A percentile compares a stretch with the other conserved stretches of the same genome.
Evolutionary conservation across 1,139 yeast genomes (phyloP).

Genomic region (Diutina sp.): DNA sequence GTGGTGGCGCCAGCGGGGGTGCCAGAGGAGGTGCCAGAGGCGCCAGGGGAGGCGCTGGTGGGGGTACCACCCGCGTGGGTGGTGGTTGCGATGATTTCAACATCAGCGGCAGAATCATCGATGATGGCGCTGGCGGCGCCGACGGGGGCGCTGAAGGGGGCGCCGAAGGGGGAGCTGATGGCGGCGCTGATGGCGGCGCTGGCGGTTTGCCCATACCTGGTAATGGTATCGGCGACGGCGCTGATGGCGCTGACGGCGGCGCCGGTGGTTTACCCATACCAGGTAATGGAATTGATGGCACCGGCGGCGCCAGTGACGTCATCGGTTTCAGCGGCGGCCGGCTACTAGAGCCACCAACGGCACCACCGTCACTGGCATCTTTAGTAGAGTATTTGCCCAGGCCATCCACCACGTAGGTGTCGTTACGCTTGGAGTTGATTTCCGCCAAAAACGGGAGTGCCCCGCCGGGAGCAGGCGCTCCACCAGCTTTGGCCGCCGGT

Average conservation of each 20-base stretch:
- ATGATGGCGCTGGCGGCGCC: neutral
- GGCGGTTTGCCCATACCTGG: constrained; percentile 1
- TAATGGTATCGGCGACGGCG: neutral
- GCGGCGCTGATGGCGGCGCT: constrained; percentile 6
- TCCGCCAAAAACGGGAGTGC: constrained; percentile 42
- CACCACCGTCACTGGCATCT: neutral
- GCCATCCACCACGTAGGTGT: constrained; percentile 47
- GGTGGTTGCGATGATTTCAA: constrained; percentile 8
- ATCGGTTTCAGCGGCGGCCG: neutral
- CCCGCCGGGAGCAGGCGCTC: constrained; percentile 13
- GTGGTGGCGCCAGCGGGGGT: constrained; percentile 3
- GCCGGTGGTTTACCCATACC: neutral
- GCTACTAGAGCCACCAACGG: neutral
- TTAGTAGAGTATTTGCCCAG: constrained; percentile 2
- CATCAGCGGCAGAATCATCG: neutral
- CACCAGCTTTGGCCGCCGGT: constrained; percentile 4
- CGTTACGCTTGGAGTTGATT: constrained; percentile 42
- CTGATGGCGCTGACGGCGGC: constrained; percentile 3
- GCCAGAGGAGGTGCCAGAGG: constrained; percentile 5
- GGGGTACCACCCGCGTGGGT: constrained; percentile 5
- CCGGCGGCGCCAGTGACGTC: constrained; percentile 3
- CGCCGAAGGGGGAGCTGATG: constrained; percentile 4
- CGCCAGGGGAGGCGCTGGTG: constrained; percentile 4
- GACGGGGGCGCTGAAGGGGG: constrained; percentile 5
- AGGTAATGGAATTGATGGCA: neutral